Evolutionary conservation across 192 early-diverging fungal species (phyloP).

Genomic region (Backusella circina): DNA sequence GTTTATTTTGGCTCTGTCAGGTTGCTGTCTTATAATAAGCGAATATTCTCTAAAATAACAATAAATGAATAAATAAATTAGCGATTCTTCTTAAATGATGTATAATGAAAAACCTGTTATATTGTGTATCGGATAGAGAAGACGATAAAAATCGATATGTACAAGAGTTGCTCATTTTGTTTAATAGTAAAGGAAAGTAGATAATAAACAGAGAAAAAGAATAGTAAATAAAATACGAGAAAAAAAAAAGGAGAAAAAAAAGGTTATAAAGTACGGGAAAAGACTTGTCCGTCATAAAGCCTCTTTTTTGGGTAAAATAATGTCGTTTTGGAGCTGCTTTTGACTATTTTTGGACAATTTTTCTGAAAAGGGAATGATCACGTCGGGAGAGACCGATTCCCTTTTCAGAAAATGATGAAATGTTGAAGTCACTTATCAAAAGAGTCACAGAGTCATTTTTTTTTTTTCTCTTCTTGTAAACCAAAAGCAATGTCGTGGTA

Average conservation of each 20-base stretch:
- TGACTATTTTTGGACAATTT: not conserved
- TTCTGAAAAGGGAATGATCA: not conserved
- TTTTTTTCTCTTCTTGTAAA: slow-evolving; percentile 51
- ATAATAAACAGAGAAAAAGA: not conserved
- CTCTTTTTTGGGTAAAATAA: not conserved
- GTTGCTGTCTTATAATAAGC: not conserved
- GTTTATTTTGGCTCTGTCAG: not conserved
- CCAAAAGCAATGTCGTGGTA: slow-evolving; percentile 62
- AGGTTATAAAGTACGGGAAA: not conserved
- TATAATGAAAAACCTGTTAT: not conserved
- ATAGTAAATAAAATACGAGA: not conserved
- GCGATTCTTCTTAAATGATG: not conserved
- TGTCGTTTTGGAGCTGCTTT: not conserved
- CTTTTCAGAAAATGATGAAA: not conserved
- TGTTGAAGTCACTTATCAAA: not conserved
- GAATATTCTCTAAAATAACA: not conserved
- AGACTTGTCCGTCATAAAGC: not conserved
- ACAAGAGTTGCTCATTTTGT: not conserved
- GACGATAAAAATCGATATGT: not conserved
- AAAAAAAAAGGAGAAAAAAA: not conserved
- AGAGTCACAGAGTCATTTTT: not conserved
- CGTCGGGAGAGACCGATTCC: not conserved
- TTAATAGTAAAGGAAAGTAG: not conserved
- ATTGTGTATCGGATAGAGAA: not conserved
- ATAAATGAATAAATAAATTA: not conserved